Conservation (phyloP, 768 basidiomycete species). For the Udeniomyces megalosporus region DNA sequence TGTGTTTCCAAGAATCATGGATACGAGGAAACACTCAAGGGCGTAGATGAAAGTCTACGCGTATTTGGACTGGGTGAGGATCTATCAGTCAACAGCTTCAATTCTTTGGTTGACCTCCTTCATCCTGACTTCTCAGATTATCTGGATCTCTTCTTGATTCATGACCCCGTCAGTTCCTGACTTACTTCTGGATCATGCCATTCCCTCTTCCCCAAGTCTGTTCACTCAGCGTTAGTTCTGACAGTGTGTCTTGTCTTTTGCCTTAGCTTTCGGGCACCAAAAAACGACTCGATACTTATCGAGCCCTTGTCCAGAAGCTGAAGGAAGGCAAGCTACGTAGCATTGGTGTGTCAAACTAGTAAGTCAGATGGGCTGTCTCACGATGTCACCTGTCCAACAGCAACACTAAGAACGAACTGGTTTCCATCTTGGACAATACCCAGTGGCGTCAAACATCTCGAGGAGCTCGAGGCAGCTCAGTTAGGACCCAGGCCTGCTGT, state of each 20-base stretch:
- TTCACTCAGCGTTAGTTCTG: too few species aligned
- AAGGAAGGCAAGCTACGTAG: slow-evolving; percentile 7
- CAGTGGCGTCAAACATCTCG: slow-evolving; percentile 7
- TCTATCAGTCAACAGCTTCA: too few species aligned
- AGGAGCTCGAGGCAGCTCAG: neutral
- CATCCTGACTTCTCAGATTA: neutral
- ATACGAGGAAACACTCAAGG: slow-evolving; percentile 7
- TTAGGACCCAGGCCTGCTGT: neutral
- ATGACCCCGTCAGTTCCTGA: slow-evolving; percentile 6
- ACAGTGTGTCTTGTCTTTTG: neutral
- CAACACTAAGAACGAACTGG: too few species aligned
- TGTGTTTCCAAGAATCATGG: slow-evolving; percentile 3
- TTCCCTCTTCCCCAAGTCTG: neutral
- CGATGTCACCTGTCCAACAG: too few species aligned
- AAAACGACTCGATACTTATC: slow-evolving; percentile 9
- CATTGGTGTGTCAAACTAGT: slow-evolving; percentile 12
- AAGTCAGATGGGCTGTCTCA: too few species aligned
- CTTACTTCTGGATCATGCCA: too few species aligned
- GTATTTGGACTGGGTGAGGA: neutral
- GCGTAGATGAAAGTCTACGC: slow-evolving; percentile 1
- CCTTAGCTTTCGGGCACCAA: neutral
- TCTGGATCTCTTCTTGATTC: slow-evolving; percentile 15
- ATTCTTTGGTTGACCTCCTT: neutral
- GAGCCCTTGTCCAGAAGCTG: slow-evolving; percentile 2
- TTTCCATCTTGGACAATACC: too few species aligned